Conservation (phyloP, 2,329 filamentous ascomycete genomes). For the Albophoma yamanashiensis region DNA sequence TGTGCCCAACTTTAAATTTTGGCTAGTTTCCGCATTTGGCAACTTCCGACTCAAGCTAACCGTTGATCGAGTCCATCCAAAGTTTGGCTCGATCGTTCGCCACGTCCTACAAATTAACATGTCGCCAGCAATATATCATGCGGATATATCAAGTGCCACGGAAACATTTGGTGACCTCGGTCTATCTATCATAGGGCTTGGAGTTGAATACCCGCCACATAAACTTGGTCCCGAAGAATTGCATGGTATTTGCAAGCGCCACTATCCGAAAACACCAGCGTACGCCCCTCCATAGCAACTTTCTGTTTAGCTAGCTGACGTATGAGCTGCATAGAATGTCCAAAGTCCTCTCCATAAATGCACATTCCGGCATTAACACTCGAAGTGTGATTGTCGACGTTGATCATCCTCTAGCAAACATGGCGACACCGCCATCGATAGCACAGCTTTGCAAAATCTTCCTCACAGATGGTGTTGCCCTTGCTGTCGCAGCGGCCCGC, state of each 20-base stretch:
- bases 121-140: not conserved
- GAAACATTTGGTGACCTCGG: not conserved
- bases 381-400: not conserved
- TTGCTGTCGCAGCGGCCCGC: not conserved
- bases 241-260: not conserved
- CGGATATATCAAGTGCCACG: not conserved
- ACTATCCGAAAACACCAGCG: not conserved
- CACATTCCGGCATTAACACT: not conserved
- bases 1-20: not conserved
- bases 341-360: not conserved
- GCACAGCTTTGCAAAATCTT: not conserved
- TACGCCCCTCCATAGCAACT: not conserved
- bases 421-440: not conserved
- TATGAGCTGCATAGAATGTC: not conserved
- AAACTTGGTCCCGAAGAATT: not conserved
- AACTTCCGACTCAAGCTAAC: not conserved
- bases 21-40: not conserved
- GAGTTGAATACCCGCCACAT: not conserved
- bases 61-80: not conserved
- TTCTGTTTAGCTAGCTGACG: not conserved
- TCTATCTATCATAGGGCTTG: not conserved
- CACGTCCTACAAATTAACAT: not conserved
- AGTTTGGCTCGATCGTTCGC: not conserved
- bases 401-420: not conserved
- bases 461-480: not conserved